Evolutionary conservation across 257 asterid species (phyloP).

Genomic region (Cordia subcordata): DNA sequence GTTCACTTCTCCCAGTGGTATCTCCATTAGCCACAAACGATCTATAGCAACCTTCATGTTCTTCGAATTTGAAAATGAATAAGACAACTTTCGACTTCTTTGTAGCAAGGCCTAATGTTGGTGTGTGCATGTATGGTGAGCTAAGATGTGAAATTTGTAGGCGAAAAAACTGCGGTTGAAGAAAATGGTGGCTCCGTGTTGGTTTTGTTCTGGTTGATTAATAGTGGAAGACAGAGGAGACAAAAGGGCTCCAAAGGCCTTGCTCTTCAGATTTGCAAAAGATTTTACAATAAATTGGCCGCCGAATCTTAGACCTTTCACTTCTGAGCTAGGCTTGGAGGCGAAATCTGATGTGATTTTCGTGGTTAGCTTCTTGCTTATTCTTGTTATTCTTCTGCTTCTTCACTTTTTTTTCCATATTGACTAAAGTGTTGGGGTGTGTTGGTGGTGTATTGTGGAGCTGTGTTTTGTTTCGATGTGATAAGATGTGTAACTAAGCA

Average conservation of each 20-base stretch:
- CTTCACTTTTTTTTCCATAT: constrained; percentile 48
- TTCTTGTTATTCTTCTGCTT: constrained; percentile 39
- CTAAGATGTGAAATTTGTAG: constrained; percentile 94
- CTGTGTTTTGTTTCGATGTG: background rate
- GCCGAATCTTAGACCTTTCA: constrained; percentile 90
- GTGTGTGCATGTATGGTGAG: constrained; percentile 98
- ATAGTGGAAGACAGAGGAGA: constrained; percentile 78
- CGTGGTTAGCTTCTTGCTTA: constrained; percentile 59
- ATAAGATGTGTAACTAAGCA: background rate
- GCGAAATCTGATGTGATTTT: constrained; percentile 55
- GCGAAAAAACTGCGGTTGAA: constrained; percentile 75
- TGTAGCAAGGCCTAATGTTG: constrained; percentile 86
- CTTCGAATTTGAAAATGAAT: constrained; percentile 85
- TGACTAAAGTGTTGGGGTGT: constrained; percentile 2
- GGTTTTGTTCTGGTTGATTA: constrained; percentile 7
- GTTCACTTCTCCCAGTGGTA: constrained; percentile 90
- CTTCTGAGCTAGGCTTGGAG: constrained; percentile 61
- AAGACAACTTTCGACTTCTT: constrained; percentile 75
- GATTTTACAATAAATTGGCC: constrained; percentile 93
- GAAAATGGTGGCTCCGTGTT: constrained; percentile 28
- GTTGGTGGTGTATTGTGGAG: background rate
- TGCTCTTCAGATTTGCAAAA: constrained; percentile 84
- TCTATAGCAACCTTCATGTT: constrained; percentile 49
- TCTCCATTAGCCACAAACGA: constrained; percentile 75
- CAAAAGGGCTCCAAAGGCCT: constrained; percentile 60